These are phyloP conservation scores for Chalaropsis thielavioides DNA, from an alignment of 2,329 filamentous ascomycete genomes.

Conservation along the genomic window DNA sequence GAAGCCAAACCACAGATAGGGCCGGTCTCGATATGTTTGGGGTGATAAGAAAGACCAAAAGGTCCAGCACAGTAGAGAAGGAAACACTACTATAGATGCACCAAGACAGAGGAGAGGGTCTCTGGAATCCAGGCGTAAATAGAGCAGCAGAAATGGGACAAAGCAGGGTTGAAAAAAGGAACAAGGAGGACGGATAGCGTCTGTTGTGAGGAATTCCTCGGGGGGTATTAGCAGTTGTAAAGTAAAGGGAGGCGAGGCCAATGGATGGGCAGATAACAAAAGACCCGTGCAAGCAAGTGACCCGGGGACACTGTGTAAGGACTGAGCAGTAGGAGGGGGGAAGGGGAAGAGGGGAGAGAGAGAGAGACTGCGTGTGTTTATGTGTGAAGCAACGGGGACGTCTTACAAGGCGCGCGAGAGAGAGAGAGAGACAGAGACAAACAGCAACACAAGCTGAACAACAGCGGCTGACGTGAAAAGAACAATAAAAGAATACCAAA, in stretches of 20 bases:
- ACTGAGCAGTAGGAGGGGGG: neutral
- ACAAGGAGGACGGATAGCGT: neutral
- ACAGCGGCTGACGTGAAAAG: neutral
- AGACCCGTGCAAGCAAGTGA: neutral
- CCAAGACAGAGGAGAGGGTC: neutral
- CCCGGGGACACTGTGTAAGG: neutral
- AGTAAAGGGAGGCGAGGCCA: neutral
- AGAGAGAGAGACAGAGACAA: neutral
- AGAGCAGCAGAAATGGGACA: neutral
- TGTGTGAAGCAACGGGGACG: neutral
- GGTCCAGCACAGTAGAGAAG: neutral
- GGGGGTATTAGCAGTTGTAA: neutral
- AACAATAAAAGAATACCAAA: slow-evolving; percentile 2
- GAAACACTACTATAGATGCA: neutral
- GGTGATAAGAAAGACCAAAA: neutral
- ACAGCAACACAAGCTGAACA: neutral
- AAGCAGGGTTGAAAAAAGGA: neutral
- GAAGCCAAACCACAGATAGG: neutral
- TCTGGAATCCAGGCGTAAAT: neutral
- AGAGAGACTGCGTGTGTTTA: neutral
- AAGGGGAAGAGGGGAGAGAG: neutral
- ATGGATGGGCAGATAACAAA: neutral
- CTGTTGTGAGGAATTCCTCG: neutral
- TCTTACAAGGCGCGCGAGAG: neutral
- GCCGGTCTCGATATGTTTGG: neutral